Base-by-base conservation (phyloP, 225 moss, liverwort and hornwort species). In the Ulota crispa region DNA sequence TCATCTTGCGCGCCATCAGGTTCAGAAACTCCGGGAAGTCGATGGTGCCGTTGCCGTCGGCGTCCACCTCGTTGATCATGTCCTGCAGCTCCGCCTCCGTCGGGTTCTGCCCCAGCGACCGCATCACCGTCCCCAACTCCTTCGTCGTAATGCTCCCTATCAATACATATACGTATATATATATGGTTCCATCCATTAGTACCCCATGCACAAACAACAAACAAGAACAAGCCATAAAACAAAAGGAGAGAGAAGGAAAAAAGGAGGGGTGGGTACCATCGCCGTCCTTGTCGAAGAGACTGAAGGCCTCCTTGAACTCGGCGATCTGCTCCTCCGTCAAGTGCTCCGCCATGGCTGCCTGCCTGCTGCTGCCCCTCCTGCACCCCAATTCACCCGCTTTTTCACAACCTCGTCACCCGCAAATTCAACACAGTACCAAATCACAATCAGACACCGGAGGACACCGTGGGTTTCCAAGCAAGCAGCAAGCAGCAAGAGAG, bases 51-150 rank as follows among this genome's bases (percentile, higher is more conserved):
- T 96, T 94, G 39, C 94, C 95, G 59, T 96, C 94, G 0, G 92
- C 94, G 53, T 96, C 95, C 4, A 96, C 95, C 59, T 96, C 95
- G 70, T 94, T 94, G 56, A 96, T 96, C 95, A 96, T 96, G 68
- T 96, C 95, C 88, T 96, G 95, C 26, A 96, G 82, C 86, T 96
- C 95, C 8, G 94, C 95, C 82, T 96, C 94, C 24, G 95, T 96
- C 12, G 95, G 94, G 76, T 94, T 96, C 72, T 96, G 95, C 2
- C 95, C 95, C 73, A 96, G 81, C 47, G 94, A 94, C 68, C 95
- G 89, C 95, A 96, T 96, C 5, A 96, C 93, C 14, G 94, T 96
- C 4, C 94, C 95, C 64, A 96, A 90, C 45, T 94, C 94, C 83
- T 96, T 96, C 23, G 95, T 96, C 2, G 94, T 93, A 80, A 96